Conservation (phyloP, 257 asterid species). For the Misopates orontium region DNA sequence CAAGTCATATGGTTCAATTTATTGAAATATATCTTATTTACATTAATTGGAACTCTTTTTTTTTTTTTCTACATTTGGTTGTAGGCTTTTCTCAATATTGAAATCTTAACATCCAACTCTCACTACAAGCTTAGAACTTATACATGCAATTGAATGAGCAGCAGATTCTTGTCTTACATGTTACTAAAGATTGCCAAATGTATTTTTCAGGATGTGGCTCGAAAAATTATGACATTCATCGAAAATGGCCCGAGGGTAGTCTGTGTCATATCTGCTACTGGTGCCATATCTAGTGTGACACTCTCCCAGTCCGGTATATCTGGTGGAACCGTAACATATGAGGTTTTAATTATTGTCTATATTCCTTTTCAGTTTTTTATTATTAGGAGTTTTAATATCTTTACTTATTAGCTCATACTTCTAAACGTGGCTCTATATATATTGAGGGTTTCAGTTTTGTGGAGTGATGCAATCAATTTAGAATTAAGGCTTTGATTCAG, state of each 20-base stretch:
- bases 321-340: conserved; percentile 27
- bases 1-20: no score
- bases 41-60: no score
- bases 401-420: not conserved
- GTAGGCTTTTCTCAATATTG: no score
- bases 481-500: not conserved
- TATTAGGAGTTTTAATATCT: not conserved
- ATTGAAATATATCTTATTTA: no score
- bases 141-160: no score
- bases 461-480: not conserved
- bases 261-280: conserved; percentile 25
- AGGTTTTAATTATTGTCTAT: conserved; percentile 20
- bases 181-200: conserved; percentile 10
- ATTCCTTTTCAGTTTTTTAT: not conserved
- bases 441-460: not conserved
- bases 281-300: conserved; percentile 27
- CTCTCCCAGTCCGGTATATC: conserved; percentile 26
- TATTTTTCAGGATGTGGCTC: conserved; percentile 30
- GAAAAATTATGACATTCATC: conserved; percentile 27
- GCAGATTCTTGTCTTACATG: not conserved
- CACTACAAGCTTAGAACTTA: no score
- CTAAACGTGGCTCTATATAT: not conserved
- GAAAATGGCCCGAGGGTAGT: conserved; percentile 10
- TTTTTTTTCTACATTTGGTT: no score
- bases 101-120: no score